These are phyloP conservation scores for Blastobotrys aristatus DNA, from an alignment of 1,139 yeast species.

Conservation along the genomic window DNA sequence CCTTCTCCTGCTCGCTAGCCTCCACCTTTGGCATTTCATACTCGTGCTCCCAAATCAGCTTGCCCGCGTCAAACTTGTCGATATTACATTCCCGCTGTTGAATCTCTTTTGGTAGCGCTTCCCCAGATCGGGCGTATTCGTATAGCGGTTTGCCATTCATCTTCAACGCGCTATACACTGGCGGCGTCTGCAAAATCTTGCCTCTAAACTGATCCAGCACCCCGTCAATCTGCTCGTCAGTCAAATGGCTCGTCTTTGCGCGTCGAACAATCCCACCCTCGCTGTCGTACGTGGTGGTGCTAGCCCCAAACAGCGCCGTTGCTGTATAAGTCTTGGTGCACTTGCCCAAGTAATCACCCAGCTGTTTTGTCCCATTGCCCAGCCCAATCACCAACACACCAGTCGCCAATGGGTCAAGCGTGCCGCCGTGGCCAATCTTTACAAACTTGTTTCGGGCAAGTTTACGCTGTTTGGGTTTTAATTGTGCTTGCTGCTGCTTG, in stretches of 20 bases:
- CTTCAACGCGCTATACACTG: constrained; percentile 88
- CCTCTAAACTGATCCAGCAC: constrained; percentile 68
- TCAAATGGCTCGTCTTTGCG: constrained; percentile 54
- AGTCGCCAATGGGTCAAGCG: constrained; percentile 89
- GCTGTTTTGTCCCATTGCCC: constrained; percentile 80
- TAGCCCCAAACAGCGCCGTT: constrained; percentile 77
- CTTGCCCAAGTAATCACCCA: constrained; percentile 60
- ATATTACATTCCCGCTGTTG: constrained; percentile 70
- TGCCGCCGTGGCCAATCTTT: constrained; percentile 98
- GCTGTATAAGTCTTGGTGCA: constrained; percentile 74
- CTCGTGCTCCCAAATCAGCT: constrained; percentile 51
- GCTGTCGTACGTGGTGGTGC: constrained; percentile 91
- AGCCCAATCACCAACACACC: constrained; percentile 91
- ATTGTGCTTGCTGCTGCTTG: constrained; percentile 38
- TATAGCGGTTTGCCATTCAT: constrained; percentile 92
- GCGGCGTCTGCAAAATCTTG: constrained; percentile 82
- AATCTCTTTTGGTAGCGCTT: constrained; percentile 76
- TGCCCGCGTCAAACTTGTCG: constrained; percentile 47
- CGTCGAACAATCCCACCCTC: constrained; percentile 75
- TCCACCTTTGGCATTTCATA: constrained; percentile 38
- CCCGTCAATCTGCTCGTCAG: constrained; percentile 46
- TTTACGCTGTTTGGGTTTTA: constrained; percentile 47
- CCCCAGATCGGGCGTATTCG: constrained; percentile 88
- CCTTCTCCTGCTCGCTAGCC: constrained; percentile 33
- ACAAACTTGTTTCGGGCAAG: constrained; percentile 51